phyloP scores from a whole-genome alignment of 371 early-diverging fungal species.

The Gilbertella persicaria region DNA sequence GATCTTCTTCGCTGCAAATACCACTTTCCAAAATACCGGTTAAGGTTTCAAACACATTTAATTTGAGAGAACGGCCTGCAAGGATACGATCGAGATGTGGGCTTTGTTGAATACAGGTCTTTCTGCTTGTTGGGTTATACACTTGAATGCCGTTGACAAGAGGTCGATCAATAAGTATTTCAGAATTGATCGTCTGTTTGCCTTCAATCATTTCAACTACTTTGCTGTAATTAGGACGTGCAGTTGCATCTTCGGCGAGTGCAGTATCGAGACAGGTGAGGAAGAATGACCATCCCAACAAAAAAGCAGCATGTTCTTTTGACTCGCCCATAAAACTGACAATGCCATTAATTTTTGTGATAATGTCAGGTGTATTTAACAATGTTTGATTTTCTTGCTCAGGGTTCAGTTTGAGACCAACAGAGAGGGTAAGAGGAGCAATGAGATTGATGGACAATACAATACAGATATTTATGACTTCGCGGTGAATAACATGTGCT shows the following conservation, averaged over 20 bases:
- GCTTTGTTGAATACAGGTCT: constrained; percentile 21
- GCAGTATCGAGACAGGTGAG: constrained; percentile 23
- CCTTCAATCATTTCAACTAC: constrained; percentile 23
- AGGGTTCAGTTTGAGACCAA: constrained; percentile 8
- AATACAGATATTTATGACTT: constrained; percentile 25
- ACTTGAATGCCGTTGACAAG: constrained; percentile 7
- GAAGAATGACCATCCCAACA: constrained; percentile 50
- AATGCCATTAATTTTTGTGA: constrained; percentile 35
- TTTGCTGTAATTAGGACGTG: constrained; percentile 13
- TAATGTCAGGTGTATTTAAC: constrained; percentile 21
- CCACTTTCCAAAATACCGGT: constrained; percentile 19
- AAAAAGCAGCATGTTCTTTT: constrained; percentile 28
- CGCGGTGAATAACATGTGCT: constrained; percentile 22
- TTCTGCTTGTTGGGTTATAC: not conserved
- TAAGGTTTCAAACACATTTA: constrained; percentile 31
- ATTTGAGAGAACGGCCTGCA: constrained; percentile 35
- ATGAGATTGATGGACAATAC: constrained; percentile 23
- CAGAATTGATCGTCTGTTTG: constrained; percentile 1
- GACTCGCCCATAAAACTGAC: constrained; percentile 29
- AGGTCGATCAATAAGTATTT: constrained; percentile 25
- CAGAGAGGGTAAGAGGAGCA: constrained; percentile 5
- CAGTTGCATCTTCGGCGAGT: constrained; percentile 1
- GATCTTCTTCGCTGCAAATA: constrained; percentile 34
- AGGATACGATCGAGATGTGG: constrained; percentile 26
- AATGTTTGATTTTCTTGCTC: not conserved